Evolutionary conservation across 768 basidiomycete genomes (phyloP), one percentile per base, ranked within the genome.

Genomic region (Phylloporus arenicola): DNA sequence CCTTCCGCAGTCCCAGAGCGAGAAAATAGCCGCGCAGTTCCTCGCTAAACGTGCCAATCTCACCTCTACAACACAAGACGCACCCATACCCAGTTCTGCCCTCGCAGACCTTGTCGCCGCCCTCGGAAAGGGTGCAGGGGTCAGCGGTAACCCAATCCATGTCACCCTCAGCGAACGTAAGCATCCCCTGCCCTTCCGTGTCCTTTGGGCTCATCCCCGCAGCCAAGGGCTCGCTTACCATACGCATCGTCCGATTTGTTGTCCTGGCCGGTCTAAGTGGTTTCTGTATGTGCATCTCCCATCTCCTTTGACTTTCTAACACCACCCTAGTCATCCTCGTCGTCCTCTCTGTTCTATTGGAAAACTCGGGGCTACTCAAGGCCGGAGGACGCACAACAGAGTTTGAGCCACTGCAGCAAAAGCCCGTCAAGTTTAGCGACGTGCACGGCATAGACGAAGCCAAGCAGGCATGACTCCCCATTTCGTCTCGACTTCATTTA

Each of bases 361-460:
- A 97, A 70, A 94, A 92, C 66, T 87, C 91, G 22, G 94, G 94
- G 4, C 76, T 97, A 37, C 81, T 96, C 74, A 95, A 95, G 72
- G 83, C 88, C 6, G 92, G 87, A 4, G 84, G 86, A 35, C 81
- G 81, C 27, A 83, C 86, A 53, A 70, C 84, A 24, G 85, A 94
- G 59, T 97, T 93, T 61, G 86, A 93, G 58, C 87, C 91, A 7
- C 70, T 79, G 3, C 78, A 86, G 64, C 88, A 84, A 27, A 90
- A 88, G 60, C 75, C 81, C 1, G 86, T 94, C 68, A 93, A 81
- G 60, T 98, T 99, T 64, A 84, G 81, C 55, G 96, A 99, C 68
- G 93, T 99, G 6, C 94, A 98, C 57, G 96, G 96, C 27, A 88
- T 95, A 24, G 96, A 98, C 58, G 96, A 99, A 69, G 96, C 89